Base-by-base conservation (phyloP, 2,329 filamentous ascomycete genomes). In the Zymoseptoria pseudotritici region DNA sequence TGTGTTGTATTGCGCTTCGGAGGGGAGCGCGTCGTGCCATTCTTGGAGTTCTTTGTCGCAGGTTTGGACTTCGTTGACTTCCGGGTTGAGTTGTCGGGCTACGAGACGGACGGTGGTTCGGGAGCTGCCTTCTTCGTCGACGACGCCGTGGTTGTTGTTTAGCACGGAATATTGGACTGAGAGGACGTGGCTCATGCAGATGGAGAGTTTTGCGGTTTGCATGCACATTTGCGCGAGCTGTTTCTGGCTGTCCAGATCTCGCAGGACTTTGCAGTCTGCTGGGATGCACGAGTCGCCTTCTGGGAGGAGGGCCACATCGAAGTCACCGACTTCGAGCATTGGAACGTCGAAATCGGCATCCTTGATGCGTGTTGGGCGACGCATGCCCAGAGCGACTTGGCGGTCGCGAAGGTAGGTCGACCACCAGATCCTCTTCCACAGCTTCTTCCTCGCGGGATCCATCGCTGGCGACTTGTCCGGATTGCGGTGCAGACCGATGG, bases 401-500 rank as follows among this genome's bases (percentile, higher is more conserved):
- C 92, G 88, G 75, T 97, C 93, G 58, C 92, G 87, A 85, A 96
- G 96, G 71, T 96, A 96, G 64, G 90, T 95, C 31, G 90, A 96
- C 93, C 93, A 97, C 93, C 93, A 97, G 67, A 97, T 94, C 57
- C 92, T 83, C 77, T 96, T 96, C 89, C 92, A 96, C 55, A 97
- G 78, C 69, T 86, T 90, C 71, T 91, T 89, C 69, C 89, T 88
- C 57, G 84, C 81, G 2, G 78, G 75, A 49, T 88, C 83, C 83
- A 96, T 90, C 67, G 84, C 86, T 17, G 65, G 51, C 8, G 89
- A 91, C 59, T 86, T 88, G 29, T 83, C 83, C 1, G 91, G 91
- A 69, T 96, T 90, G 63, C 92, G 88, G 74, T 97, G 91, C 19
- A 97, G 81, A 5, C 93, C 92, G 65, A 97, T 96, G 11, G 92